Conservation (phyloP, 2,329 filamentous ascomycete species). For the Arthrobotrys megalospora region DNA sequence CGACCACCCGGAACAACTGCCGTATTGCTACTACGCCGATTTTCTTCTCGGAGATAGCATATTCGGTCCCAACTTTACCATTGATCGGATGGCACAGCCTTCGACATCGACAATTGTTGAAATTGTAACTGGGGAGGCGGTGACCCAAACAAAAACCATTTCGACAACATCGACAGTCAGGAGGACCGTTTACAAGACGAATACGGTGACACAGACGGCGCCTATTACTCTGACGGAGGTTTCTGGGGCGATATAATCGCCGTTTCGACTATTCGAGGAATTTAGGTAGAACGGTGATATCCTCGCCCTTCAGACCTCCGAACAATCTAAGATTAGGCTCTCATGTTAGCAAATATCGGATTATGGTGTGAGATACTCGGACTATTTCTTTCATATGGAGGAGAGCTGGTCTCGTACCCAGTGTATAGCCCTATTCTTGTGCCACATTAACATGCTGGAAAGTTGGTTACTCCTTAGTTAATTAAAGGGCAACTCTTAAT, state of each 20-base stretch:
- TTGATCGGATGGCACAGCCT: neutral
- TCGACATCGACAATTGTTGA: neutral
- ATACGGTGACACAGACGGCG: too few species aligned
- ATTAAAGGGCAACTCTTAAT: too few species aligned
- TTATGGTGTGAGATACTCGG: too few species aligned
- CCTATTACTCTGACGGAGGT: neutral
- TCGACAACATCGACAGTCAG: neutral
- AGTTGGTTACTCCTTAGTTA: too few species aligned
- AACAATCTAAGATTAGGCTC: too few species aligned
- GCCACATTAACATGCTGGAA: too few species aligned
- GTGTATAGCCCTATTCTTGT: too few species aligned
- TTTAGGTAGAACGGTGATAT: too few species aligned
- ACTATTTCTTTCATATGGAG: too few species aligned
- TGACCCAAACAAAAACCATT: neutral
- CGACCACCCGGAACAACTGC: neutral
- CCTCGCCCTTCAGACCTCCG: too few species aligned
- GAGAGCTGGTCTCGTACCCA: too few species aligned
- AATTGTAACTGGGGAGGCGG: neutral
- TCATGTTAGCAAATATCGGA: too few species aligned
- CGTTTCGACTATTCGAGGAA: neutral
- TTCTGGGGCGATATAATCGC: neutral
- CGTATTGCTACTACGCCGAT: neutral
- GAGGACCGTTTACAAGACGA: neutral
- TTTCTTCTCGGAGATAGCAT: neutral
- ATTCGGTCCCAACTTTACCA: neutral